phyloP scores from a whole-genome alignment of 371 early-diverging fungal genomes.

The Vairimorpha necatrix region DNA sequence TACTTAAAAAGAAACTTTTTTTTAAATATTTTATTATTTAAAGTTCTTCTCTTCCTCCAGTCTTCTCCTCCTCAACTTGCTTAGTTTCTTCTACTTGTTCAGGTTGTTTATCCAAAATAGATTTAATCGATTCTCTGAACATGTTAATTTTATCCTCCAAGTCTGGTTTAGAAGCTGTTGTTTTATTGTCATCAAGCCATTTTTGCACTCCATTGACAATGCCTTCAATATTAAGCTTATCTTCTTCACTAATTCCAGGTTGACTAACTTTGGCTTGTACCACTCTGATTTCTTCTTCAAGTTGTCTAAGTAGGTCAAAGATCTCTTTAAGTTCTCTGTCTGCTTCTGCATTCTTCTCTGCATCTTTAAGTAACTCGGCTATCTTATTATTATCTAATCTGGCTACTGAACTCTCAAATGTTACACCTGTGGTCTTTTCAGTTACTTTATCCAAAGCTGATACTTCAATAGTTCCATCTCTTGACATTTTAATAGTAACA shows the following conservation, averaged over 20 bases:
- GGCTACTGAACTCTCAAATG: conserved; percentile 59
- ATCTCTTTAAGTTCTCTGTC: conserved; percentile 37
- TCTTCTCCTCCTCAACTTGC: conserved; percentile 12
- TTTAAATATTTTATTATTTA: conserved; percentile 19
- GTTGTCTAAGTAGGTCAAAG: conserved; percentile 1
- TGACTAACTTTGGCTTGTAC: conserved; percentile 29
- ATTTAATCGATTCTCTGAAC: conserved; percentile 28
- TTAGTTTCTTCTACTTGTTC: conserved; percentile 16
- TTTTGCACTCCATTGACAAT: conserved; percentile 44
- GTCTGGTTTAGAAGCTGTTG: conserved; percentile 19
- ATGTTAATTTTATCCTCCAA: conserved; percentile 32
- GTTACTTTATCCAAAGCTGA: conserved; percentile 69
- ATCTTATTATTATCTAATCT: conserved; percentile 42
- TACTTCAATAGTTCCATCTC: conserved; percentile 69
- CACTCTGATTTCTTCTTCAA: conserved; percentile 37
- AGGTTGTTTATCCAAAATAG: conserved; percentile 14
- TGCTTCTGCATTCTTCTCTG: conserved; percentile 67
- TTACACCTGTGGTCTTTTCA: conserved; percentile 67
- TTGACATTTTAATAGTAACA: conserved; percentile 70
- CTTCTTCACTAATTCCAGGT: conserved; percentile 31
- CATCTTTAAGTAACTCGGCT: conserved; percentile 24
- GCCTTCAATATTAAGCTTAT: conserved; percentile 38
- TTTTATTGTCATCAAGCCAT: conserved; percentile 57
- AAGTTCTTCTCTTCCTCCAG: conserved; percentile 30
- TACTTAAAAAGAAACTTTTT: too few relatives aligned